Evolutionary conservation across 345 rosid genomes (phyloP).

Genomic region (Alliaria petiolata): DNA sequence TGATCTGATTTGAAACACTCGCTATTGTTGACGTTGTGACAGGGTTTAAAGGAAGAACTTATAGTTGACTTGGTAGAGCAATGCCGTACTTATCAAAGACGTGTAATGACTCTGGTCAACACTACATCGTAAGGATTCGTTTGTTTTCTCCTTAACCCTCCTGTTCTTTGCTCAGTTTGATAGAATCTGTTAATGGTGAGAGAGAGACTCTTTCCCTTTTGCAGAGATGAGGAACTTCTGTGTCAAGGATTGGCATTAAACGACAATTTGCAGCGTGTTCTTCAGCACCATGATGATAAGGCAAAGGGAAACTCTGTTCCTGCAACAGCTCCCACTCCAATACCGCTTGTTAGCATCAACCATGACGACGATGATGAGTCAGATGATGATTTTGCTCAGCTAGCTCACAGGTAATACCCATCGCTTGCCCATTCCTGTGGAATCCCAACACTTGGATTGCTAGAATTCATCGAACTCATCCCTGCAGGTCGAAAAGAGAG

Average conservation of each 20-base stretch:
- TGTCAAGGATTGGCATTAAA: conserved; percentile 84
- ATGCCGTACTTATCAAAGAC: conserved; percentile 79
- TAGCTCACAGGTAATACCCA: conserved; percentile 63
- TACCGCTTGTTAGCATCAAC: conserved; percentile 48
- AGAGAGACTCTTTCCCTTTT: conserved; percentile 11
- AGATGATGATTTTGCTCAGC: conserved; percentile 86
- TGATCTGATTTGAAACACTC: background rate
- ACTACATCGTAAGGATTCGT: conserved; percentile 52
- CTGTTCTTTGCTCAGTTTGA: background rate
- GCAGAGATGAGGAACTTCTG: conserved; percentile 80
- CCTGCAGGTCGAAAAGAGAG: conserved; percentile 67
- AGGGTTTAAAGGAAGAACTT: conserved; percentile 85
- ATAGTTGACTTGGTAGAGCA: conserved; percentile 90
- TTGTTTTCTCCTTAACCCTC: background rate
- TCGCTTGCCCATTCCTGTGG: background rate
- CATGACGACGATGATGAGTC: conserved; percentile 73
- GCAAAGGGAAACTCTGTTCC: conserved; percentile 49
- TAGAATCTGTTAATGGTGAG: conserved; percentile 20
- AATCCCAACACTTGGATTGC: background rate
- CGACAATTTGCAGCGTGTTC: conserved; percentile 81
- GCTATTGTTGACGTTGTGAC: conserved; percentile 28
- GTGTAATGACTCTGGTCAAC: conserved; percentile 81
- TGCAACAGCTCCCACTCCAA: conserved; percentile 48
- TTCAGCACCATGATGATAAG: conserved; percentile 74
- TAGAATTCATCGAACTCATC: background rate